Evolutionary conservation across 768 basidiomycete genomes (phyloP).

Genomic region (Pleurotus tuber-regium): DNA sequence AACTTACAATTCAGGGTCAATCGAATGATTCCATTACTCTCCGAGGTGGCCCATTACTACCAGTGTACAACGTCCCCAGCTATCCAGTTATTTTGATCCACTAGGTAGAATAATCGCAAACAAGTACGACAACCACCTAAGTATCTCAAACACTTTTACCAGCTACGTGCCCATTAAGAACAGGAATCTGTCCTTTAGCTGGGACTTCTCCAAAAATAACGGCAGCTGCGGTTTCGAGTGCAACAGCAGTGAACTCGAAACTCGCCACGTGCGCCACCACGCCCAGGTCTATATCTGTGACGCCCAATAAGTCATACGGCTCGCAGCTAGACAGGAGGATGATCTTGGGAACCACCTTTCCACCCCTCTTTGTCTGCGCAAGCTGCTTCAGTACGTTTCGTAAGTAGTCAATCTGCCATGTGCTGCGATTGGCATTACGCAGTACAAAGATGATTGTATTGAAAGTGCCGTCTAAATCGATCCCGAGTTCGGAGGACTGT

Average conservation of each 20-base stretch:
- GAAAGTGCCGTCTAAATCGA: slow-evolving; percentile 15
- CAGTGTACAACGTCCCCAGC: too few species aligned
- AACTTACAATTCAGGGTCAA: too few species aligned
- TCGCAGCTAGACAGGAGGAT: slow-evolving; percentile 59
- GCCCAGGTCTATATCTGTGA: slow-evolving; percentile 18
- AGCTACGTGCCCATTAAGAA: too few species aligned
- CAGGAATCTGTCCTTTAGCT: slow-evolving; percentile 1
- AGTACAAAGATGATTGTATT: slow-evolving; percentile 49
- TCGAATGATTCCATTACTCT: too few species aligned
- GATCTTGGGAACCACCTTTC: slow-evolving; percentile 27
- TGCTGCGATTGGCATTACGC: slow-evolving; percentile 49
- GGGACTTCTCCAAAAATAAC: slow-evolving; percentile 39
- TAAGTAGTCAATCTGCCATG: slow-evolving; percentile 52
- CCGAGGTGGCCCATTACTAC: too few species aligned
- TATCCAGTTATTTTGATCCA: too few species aligned
- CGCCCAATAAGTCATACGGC: slow-evolving; percentile 57
- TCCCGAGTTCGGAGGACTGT: slow-evolving; percentile 10
- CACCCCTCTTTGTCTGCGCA: neutral
- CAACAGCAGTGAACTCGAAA: slow-evolving; percentile 58
- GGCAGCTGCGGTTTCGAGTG: slow-evolving; percentile 40
- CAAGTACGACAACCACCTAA: too few species aligned
- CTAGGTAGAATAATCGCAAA: too few species aligned
- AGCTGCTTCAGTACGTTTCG: slow-evolving; percentile 18
- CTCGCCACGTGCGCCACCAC: slow-evolving; percentile 43
- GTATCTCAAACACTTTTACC: too few species aligned